Percentiles rank a stretch among this genome's conserved stretches.
Evolutionary conservation across 2,329 filamentous ascomycete genomes (phyloP).

Genomic region (Penicillium polonicum): DNA sequence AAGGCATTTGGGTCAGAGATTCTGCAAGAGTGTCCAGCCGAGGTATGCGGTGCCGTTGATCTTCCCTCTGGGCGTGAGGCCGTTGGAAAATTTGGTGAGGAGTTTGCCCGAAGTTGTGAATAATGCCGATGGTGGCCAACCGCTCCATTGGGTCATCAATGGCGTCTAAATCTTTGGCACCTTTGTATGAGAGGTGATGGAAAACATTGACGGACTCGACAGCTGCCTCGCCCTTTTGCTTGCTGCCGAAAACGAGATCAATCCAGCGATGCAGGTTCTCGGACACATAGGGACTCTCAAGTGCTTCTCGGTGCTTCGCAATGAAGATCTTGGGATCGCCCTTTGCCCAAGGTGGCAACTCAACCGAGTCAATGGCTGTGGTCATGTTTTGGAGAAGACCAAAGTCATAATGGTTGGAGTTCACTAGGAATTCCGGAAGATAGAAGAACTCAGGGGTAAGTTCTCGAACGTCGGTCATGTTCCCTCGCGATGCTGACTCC

Average conservation of each 20-base stretch:
- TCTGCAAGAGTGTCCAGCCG: constrained; percentile 77
- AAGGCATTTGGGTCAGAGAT: constrained; percentile 72
- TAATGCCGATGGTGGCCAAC: constrained; percentile 87
- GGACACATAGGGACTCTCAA: constrained; percentile 91
- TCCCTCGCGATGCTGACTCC: constrained; percentile 83
- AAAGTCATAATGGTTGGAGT: constrained; percentile 92
- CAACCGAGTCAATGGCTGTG: constrained; percentile 77
- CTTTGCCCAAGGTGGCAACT: constrained; percentile 94
- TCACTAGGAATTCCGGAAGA: constrained; percentile 89
- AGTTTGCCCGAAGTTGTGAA: constrained; percentile 98
- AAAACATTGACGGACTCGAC: constrained; percentile 93
- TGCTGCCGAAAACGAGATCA: constrained; percentile 88
- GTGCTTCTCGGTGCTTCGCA: constrained; percentile 87
- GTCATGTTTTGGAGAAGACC: constrained; percentile 79
- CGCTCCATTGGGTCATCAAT: constrained; percentile 87
- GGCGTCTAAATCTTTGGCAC: constrained; percentile 85
- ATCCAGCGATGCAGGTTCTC: constrained; percentile 92
- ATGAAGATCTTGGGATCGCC: constrained; percentile 95
- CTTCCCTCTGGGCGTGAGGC: constrained; percentile 74
- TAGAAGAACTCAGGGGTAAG: constrained; percentile 98
- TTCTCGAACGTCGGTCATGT: constrained; percentile 92
- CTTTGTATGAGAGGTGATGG: constrained; percentile 91
- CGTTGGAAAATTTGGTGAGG: constrained; percentile 90
- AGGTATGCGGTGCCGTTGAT: constrained; percentile 61
- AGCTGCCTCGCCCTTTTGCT: constrained; percentile 89